Evolutionary conservation across 2,329 filamentous ascomycete species (phyloP), one percentile per base, ranked within the genome.

Genomic region (Epichloe bromicola): DNA sequence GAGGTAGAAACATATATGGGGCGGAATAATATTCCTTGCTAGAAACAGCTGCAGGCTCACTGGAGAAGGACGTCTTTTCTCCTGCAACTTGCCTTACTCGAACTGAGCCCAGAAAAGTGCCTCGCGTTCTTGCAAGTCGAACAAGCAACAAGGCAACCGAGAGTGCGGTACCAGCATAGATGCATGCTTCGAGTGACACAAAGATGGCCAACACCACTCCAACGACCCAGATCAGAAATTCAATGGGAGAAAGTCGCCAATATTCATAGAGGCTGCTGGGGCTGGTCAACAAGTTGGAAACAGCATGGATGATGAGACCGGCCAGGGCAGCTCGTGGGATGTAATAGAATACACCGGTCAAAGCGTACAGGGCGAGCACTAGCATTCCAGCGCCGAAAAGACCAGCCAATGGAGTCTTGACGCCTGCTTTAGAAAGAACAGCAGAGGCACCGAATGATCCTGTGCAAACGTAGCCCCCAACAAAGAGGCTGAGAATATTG

Each of bases 401-500:
- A 64, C 87, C 86, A 33, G 84, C 87, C 39, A 91, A 72, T 0
- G 87, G 87, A 0, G 86, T 91, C 40, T 84, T 79, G 4, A 90
- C 86, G 56, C 87, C 87, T 48, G 87, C 85, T 66, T 91, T 91
- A 3, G 86, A 86, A 60, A 91, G 86, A 62, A 93, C 88, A 39
- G 87, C 87, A 1, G 87, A 91, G 15, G 86, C 80, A 12, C 72
- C 72, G 59, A 77, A 77, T 0, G 74, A 76, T 2, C 69, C 69
- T 0, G 69, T 71, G 54, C 68, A 70, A 8, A 69, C 63, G 46
- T 71, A 73, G 3, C 67, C 70, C 4, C 85, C 85, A 2, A 89
- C 67, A 66, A 90, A 88, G 2, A 85, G 85, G 6, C 83, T 85
- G 3, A 90, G 72, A 4, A 90, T 66, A 58, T 91, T 91, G 34